Evolutionary conservation across 192 early-diverging fungal genomes (phyloP), one percentile per base, ranked within the genome.

Genomic region (Podila minutissima): DNA sequence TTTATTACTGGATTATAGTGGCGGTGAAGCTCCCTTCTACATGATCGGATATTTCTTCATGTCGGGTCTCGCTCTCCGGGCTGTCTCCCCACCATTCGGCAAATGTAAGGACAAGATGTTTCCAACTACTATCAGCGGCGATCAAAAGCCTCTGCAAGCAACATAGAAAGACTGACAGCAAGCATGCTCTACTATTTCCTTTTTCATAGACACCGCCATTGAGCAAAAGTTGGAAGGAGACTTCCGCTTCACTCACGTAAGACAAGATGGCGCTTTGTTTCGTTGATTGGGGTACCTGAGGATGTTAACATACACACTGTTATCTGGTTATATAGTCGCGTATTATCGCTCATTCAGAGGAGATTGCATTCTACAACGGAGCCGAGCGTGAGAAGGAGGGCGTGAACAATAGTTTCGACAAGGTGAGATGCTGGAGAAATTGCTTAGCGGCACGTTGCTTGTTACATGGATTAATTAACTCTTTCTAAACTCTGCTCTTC

Each of bases 311-410:
- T 53, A 29, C 66, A 49, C n/a, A 28, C 3, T 7, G 13, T 62
- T 68, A 29, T 2, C 26, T 71, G 12, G 22, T 66, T 59, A 17
- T 59, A 17, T 74, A 87, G 85, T 91, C 92, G 10, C 89, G 94
- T 28, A 88, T 96, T n/a, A 93, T 95, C 58, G 88, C 92, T 59
- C 92, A 95, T 68, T 93, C 94, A 4, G 94, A 95, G 69, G 93
- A 95, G 67, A 90, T 95, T 67, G 94, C 93, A 3, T 89, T 95
- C 51, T 95, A 94, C 62, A 74, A 82, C 50, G 94, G 94, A 68
- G 88, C 86, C 5, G 82, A 88, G 17, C 75, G 91, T 19, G 93
- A 95, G 82, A 88, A 90, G 64, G 83, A 83, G 31, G 89, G 92
- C 2, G 88, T 95, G 12, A 88, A 94, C 60, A 84, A 66, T 59